A percentile compares a stretch with the other conserved stretches of the same genome.
Conservation (phyloP, 2,329 filamentous ascomycete genomes). For the Talaromyces sp. region DNA sequence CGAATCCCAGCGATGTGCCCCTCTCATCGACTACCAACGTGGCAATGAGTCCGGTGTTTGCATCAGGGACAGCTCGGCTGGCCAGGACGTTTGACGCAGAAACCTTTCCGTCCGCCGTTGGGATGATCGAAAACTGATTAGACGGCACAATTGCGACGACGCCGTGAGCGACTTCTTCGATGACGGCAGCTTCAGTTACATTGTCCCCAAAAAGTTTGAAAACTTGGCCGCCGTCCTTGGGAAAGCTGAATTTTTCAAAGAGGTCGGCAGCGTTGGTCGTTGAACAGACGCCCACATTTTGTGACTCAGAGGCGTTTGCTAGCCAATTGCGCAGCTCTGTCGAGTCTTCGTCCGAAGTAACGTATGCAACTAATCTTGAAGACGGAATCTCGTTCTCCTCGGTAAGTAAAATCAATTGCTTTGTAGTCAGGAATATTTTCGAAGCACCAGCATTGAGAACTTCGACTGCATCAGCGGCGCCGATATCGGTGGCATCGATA, state of each 20-base stretch:
- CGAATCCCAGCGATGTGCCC: constrained; percentile 76
- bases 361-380: constrained; percentile 53
- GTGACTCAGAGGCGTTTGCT: constrained; percentile 31
- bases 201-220: constrained; percentile 32
- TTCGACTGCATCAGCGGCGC: constrained; percentile 66
- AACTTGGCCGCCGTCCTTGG: constrained; percentile 37
- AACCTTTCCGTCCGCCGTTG: constrained; percentile 55
- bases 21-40: constrained; percentile 89
- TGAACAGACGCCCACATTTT: constrained; percentile 32
- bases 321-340: constrained; percentile 39
- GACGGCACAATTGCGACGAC: constrained; percentile 73
- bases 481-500: constrained; percentile 68
- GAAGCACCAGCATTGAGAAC: constrained; percentile 80
- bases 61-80: constrained; percentile 71
- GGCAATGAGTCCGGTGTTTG: constrained; percentile 75
- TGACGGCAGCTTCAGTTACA: constrained; percentile 45
- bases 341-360: constrained; percentile 39
- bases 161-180: constrained; percentile 42
- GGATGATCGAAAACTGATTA: constrained; percentile 61
- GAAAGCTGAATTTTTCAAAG: constrained; percentile 34
- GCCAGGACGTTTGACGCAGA: constrained; percentile 67
- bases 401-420: constrained; percentile 58
- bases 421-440: constrained; percentile 73
- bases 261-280: constrained; percentile 35
- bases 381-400: constrained; percentile 48